Base-by-base conservation (phyloP, 192 early-diverging fungal species). In the Entomortierella lignicola region DNA sequence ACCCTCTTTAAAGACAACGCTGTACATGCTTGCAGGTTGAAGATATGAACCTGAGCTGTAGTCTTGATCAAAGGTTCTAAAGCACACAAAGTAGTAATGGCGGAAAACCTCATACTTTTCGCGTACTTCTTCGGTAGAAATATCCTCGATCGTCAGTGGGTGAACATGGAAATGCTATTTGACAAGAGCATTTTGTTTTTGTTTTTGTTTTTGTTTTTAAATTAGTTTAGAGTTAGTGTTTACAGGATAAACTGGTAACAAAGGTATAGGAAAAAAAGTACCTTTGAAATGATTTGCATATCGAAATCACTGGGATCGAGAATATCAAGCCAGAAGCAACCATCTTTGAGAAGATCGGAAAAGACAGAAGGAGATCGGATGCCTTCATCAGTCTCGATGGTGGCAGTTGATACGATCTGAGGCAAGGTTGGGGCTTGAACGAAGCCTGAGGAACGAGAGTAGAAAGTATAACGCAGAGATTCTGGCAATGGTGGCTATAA, bases 41-140 rank as follows among this genome's bases (percentile, higher is more conserved):
- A 92, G 64, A 55, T 94, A 93, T n/a, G 67, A 65, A 7, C 86
- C 82, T 44, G 87, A 88, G 71, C 83, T 84, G 30, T 86, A 86
- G 56, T 94, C 89, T 55, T 81, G 81, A 73, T 92, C 88, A 72
- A 94, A 92, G 11, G 87, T 89, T 44, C 95, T 86, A 68, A 97
- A 96, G 66, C 92, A 92, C 26, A 98, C 90, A 83, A 98, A 98
- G 66, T 93, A 94, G 82, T 99, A 99, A 60, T 94, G 85, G 20
- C 85, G 77, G 69, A 94, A 96, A 4, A 90, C 80, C 79, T 99
- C 97, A 57, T 95, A 95, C 68, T 98, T 98, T 83, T 99, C 98
- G 25, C 97, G 86, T 20, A 90, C 89, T 63, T 95, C 93, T 32
- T 94, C 90, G 17, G 89, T 92, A 32, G 86, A 74, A 55, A 99